Evolutionary conservation across 2,329 filamentous ascomycete genomes (phyloP), one percentile per base, ranked within the genome.

Genomic region (Colletotrichum lentis): DNA sequence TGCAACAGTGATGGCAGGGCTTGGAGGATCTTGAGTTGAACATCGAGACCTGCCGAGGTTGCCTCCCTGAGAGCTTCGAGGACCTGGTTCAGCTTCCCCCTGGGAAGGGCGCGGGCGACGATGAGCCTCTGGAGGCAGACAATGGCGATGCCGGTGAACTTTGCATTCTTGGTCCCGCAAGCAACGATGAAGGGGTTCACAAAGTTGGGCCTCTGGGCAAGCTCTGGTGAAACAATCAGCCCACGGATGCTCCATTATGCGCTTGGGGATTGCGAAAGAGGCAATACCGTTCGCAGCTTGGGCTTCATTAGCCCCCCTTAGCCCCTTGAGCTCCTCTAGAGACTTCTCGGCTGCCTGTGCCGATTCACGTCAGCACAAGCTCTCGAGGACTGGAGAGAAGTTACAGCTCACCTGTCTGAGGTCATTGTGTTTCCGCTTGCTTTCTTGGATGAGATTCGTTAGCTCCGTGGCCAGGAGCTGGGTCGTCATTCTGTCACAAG

Each of bases 11-110:
- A 93, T 4, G 96, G 96, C 18, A 99, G 81, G 1, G 94, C 93
- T 77, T 99, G 96, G 16, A 99, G 82, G 60, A 98, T 96, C 79
- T 98, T 98, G 72, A 99, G 87, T 76, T 99, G 96, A 3, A 97
- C 91, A 80, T 99, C 96, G 67, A 97, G 81, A 16, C 88, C 83
- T 76, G 93, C 91, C 77, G 83, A 94, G 72, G 92, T 91, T 56
- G 92, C 94, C 76, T 97, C 92, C 76, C 91, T 91, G 72, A 99
- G 85, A 8, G 94, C 94, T 74, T 96, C 92, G 3, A 99, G 85
- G 16, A 97, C 91, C 77, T 97, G 94, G 76, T 90, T 91, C 62
- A 99, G 82, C 72, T 93, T 90, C 62, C 91, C 88, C 71, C 89
- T 87, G 0, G 96, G 92, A 49, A 99, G 83, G 8, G 92, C 94